Base-by-base conservation (phyloP, 2,329 filamentous ascomycete species). In the Botrytis cinerea region DNA sequence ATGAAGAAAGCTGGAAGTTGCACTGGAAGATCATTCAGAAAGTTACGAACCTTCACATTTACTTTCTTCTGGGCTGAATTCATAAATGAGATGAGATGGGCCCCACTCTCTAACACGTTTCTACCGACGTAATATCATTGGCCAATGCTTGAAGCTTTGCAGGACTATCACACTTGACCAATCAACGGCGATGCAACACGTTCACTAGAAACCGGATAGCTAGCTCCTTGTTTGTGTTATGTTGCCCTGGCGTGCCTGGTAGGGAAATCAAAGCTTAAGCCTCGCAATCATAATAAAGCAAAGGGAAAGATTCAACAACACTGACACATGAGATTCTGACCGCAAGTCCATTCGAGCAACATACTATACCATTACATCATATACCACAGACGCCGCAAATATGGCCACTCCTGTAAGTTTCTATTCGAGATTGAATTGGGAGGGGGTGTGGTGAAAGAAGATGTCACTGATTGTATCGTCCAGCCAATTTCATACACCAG, bases 401-500 rank as follows among this genome's bases (percentile, higher is more conserved):
- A 80, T 79, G 78, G 77, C 78, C 69, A 76, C 77, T 35, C 70
- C 70, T 28, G 70, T 72, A 72, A 28, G 62, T 67, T 57, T 32
- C 6, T 20, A 60, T n/a, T 25, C 14, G 32, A n/a, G 35, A 28
- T 54, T 12, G 35, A 12, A 40, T 28, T 16, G 64, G 51, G 38
- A 43, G 61, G 20, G 14, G 28, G 43, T 38, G 35, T 28, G 61
- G 7, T 14, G 25, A 22, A 32, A 28, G 67, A 51, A n/a, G 46
- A 60, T 60, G 45, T 32, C 10, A 43, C 64, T 45, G 62, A 63
- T 73, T 76, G 67, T 75, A 60, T 20, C 51, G 54, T 78, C 79
- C 70, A 95, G 92, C 94, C 94, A 75, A 88, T 97, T 79, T 87
- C 92, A 74, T 87, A 90, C 78, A 91, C 90, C 80, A 88, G 94